Percentiles rank a stretch among this genome's conserved stretches.
Conservation (phyloP, 768 basidiomycete species). For the Tylopilus rubrobrunneus region DNA sequence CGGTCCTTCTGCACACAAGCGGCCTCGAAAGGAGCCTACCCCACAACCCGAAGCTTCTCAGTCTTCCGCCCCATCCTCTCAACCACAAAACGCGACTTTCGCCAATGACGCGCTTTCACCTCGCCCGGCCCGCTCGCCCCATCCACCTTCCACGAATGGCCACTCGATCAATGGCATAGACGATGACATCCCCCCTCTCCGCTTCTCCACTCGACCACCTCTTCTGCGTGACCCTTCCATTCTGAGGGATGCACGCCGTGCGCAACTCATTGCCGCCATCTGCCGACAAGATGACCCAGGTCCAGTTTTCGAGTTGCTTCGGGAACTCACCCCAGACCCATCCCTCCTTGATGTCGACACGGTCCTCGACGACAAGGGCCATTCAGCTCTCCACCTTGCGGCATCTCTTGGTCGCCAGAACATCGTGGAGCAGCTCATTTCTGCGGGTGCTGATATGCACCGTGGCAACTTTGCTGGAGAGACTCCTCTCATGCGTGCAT, state of each 20-base stretch:
- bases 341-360: constrained; percentile 60
- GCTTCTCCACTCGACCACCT: constrained; percentile 67
- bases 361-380: constrained; percentile 92
- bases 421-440: constrained; percentile 67
- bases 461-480: constrained; percentile 93
- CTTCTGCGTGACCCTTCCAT: constrained; percentile 52
- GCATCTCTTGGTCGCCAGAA: constrained; percentile 75
- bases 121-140: constrained; percentile 43
- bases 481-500: constrained; percentile 89
- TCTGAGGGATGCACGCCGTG: constrained; percentile 49
- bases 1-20: constrained; percentile 69
- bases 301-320: constrained; percentile 59
- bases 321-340: constrained; percentile 52
- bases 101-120: constrained; percentile 31
- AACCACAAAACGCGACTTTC: constrained; percentile 29
- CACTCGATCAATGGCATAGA: constrained; percentile 40
- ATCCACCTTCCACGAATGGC: constrained; percentile 44
- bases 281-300: constrained; percentile 66
- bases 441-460: constrained; percentile 79
- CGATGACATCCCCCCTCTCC: constrained; percentile 44
- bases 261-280: constrained; percentile 62
- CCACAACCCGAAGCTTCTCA: constrained; percentile 33
- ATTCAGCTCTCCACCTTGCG: constrained; percentile 92
- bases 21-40: constrained; percentile 54
- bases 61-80: constrained; percentile 16